Percentiles rank a stretch among this genome's conserved stretches.
Conservation (phyloP, 768 basidiomycete genomes). For the Grammothele lineata region DNA sequence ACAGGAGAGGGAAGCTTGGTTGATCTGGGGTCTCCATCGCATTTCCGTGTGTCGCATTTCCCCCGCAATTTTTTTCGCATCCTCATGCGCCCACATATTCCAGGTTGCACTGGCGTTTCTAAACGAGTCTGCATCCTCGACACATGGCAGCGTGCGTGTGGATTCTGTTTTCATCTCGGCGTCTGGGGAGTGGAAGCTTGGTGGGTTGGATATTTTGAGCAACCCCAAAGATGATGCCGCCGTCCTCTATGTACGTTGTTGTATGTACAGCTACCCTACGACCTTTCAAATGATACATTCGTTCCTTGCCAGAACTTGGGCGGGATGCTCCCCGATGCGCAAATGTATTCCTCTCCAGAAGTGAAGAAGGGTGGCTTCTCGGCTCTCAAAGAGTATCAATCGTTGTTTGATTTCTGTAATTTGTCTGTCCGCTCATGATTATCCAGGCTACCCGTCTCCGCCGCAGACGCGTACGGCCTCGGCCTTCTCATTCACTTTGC, state of each 20-base stretch:
- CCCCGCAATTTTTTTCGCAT: constrained; percentile 2
- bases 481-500: constrained; percentile 81
- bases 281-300: constrained; percentile 10
- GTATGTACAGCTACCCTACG: constrained; percentile 14
- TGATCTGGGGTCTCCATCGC: constrained; percentile 90
- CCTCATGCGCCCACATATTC: neutral
- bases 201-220: constrained; percentile 89
- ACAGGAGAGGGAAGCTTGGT: constrained; percentile 80
- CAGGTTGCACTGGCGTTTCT: constrained; percentile 89
- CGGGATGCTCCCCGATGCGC: constrained; percentile 56
- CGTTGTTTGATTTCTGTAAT: neutral
- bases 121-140: constrained; percentile 77
- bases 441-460: constrained; percentile 47
- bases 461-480: constrained; percentile 83
- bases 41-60: constrained; percentile 60
- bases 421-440: neutral
- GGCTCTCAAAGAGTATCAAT: constrained; percentile 67
- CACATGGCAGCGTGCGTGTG: constrained; percentile 76
- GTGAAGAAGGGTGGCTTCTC: constrained; percentile 87
- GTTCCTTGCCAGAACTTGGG: constrained; percentile 55
- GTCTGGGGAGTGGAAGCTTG: constrained; percentile 95
- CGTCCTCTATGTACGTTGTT: constrained; percentile 74
- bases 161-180: constrained; percentile 85
- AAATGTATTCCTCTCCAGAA: constrained; percentile 72
- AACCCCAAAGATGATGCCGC: constrained; percentile 75